Percentiles rank a stretch among this genome's conserved stretches.
Evolutionary conservation across 257 asterid genomes (phyloP).

Genomic region (Solanum peruvianum): DNA sequence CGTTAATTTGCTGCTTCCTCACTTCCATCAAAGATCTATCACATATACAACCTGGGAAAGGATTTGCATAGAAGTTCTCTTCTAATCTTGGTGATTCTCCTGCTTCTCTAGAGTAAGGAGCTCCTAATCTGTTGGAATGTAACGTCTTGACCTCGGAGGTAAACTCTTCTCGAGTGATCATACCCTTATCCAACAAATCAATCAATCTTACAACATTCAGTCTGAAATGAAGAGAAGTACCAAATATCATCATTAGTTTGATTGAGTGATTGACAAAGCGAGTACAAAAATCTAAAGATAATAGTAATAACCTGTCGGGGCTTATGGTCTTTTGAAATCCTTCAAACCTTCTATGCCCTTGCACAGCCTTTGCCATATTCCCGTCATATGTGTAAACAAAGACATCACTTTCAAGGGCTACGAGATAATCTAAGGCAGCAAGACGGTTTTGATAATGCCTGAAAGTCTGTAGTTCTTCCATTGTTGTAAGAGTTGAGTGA

Average conservation of each 20-base stretch:
- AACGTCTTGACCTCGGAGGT: conserved; percentile 26
- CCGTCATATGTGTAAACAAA: conserved; percentile 62
- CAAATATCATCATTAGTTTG: background rate
- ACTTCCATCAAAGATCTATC: conserved; percentile 12
- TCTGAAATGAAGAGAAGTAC: conserved; percentile 15
- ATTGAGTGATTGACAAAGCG: background rate
- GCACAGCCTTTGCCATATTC: conserved; percentile 71
- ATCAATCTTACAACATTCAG: conserved; percentile 32
- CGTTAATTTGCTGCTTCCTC: conserved; percentile 4
- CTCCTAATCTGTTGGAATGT: conserved; percentile 44
- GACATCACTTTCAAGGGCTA: conserved; percentile 55
- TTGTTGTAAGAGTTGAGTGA: conserved; percentile 45
- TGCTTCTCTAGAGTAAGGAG: conserved; percentile 31
- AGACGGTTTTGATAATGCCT: conserved; percentile 48
- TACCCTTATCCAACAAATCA: conserved; percentile 33
- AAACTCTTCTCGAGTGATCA: conserved; percentile 33
- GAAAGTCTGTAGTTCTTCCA: conserved; percentile 30
- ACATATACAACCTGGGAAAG: conserved; percentile 56
- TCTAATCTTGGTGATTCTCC: conserved; percentile 35
- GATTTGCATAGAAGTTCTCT: conserved; percentile 62
- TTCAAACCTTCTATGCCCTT: conserved; percentile 57
- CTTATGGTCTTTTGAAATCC: conserved; percentile 44
- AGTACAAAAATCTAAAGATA: background rate
- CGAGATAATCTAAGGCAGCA: conserved; percentile 54
- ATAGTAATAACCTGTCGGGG: conserved; percentile 47